Conservation (phyloP, 2,329 filamentous ascomycete species). For the Phaeoacremonium minimum region DNA sequence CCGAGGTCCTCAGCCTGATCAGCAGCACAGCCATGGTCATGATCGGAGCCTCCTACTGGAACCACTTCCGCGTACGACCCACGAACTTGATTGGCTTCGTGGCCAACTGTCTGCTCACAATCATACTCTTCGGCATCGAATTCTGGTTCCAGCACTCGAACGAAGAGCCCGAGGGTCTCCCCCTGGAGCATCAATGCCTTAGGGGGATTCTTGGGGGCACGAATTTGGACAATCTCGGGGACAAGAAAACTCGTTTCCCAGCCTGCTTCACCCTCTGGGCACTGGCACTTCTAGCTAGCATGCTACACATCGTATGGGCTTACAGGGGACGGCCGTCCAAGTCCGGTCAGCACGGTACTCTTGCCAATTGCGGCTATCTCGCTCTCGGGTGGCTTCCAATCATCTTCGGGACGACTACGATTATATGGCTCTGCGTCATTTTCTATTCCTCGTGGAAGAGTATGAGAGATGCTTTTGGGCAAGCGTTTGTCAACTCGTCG, state of each 20-base stretch:
- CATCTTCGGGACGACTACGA: neutral
- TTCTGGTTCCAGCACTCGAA: neutral
- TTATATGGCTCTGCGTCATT: neutral
- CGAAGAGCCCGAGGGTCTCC: neutral
- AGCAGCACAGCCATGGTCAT: conserved; percentile 1
- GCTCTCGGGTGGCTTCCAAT: neutral
- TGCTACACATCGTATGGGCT: neutral
- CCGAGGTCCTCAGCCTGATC: conserved; percentile 1
- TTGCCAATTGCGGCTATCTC: no score
- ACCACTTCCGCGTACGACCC: neutral
- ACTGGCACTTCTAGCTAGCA: neutral
- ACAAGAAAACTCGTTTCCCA: neutral
- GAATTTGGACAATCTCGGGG: neutral
- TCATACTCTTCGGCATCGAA: neutral
- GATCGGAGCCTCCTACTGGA: neutral
- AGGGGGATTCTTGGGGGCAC: neutral
- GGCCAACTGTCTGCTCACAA: neutral
- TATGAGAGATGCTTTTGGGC: conserved; percentile 1
- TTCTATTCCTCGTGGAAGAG: conserved; percentile 1
- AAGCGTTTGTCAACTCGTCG: neutral
- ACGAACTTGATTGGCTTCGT: neutral
- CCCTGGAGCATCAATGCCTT: neutral
- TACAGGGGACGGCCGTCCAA: no score
- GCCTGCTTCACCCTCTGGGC: conserved; percentile 1
- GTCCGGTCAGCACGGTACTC: no score